Percentiles rank a stretch among this genome's conserved stretches.
Conservation (phyloP, 1,139 yeast species). For the Taiozyma sp. region DNA sequence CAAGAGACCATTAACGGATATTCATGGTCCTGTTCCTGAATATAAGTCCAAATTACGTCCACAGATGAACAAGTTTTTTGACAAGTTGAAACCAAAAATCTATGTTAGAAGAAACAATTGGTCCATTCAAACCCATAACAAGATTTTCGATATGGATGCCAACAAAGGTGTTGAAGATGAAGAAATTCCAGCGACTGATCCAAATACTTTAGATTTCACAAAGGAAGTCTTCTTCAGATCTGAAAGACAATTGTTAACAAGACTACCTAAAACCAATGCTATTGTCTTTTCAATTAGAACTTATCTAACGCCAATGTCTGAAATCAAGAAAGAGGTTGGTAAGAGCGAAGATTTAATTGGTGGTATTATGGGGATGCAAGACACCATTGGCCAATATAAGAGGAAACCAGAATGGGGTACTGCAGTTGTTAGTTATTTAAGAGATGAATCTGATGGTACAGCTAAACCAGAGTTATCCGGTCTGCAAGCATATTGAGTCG, state of each 20-base stretch:
- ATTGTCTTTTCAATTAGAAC: conserved; percentile 62
- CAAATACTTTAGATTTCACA: conserved; percentile 35
- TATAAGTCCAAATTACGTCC: conserved; percentile 59
- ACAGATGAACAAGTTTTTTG: conserved; percentile 76
- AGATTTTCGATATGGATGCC: conserved; percentile 36
- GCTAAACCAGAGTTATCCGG: conserved; percentile 15
- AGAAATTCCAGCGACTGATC: conserved; percentile 26
- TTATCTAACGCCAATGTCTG: conserved; percentile 55
- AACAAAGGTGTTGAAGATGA: conserved; percentile 43
- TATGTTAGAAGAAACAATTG: conserved; percentile 76
- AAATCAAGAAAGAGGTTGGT: conserved; percentile 47
- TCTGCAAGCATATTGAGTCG: background rate
- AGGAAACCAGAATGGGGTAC: conserved; percentile 61
- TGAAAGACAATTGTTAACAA: conserved; percentile 65
- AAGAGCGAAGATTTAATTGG: conserved; percentile 41
- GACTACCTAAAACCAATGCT: conserved; percentile 59
- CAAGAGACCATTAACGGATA: conserved; percentile 46
- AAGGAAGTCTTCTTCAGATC: conserved; percentile 53
- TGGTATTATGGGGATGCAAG: conserved; percentile 60
- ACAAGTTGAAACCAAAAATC: conserved; percentile 49
- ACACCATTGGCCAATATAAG: conserved; percentile 54
- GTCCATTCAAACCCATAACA: conserved; percentile 72
- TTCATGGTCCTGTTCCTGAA: conserved; percentile 71
- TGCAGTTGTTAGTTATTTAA: conserved; percentile 47
- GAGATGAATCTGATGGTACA: conserved; percentile 24